Evolutionary conservation across 352 stramenopile species (phyloP).

Genomic region (Globisporangium echinulatum): DNA sequence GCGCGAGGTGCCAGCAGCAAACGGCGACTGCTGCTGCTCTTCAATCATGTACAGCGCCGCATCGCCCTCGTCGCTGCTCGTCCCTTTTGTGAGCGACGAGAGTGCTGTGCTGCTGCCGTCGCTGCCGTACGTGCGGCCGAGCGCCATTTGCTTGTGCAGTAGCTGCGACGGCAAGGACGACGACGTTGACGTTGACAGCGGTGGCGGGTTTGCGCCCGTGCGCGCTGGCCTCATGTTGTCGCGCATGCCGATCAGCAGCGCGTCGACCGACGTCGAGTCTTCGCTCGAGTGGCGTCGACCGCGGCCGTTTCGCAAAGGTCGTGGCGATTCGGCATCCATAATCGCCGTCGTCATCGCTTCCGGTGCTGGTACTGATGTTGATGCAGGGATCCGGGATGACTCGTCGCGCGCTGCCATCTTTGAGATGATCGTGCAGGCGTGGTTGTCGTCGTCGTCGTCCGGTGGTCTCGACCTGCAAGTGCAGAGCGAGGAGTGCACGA

Average conservation of each 20-base stretch:
- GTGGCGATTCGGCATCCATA: not conserved
- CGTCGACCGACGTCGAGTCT: slow-evolving; percentile 10
- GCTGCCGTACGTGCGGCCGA: slow-evolving; percentile 1
- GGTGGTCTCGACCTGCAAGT: no score
- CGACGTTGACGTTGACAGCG: not conserved
- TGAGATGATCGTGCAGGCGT: no score
- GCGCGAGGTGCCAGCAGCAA: not conserved
- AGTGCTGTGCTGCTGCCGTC: slow-evolving; percentile 4
- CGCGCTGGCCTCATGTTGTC: not conserved
- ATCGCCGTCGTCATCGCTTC: no score
- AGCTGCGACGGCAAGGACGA: not conserved
- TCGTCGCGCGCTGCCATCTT: no score
- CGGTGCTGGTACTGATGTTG: no score
- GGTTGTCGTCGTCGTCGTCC: no score
- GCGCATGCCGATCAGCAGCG: slow-evolving; percentile 2
- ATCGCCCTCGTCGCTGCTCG: not conserved
- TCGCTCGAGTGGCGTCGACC: slow-evolving; percentile 9
- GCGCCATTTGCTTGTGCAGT: not conserved
- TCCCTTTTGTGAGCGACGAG: slow-evolving; percentile 2
- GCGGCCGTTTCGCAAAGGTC: not conserved
- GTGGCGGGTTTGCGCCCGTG: not conserved
- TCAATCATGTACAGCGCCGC: slow-evolving; percentile 6
- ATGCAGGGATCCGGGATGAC: no score
- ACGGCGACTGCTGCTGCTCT: slow-evolving; percentile 1
- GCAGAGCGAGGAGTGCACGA: no score